Conservation (phyloP, 75 land plant genomes). For the Selaginella moellendorffii region DNA sequence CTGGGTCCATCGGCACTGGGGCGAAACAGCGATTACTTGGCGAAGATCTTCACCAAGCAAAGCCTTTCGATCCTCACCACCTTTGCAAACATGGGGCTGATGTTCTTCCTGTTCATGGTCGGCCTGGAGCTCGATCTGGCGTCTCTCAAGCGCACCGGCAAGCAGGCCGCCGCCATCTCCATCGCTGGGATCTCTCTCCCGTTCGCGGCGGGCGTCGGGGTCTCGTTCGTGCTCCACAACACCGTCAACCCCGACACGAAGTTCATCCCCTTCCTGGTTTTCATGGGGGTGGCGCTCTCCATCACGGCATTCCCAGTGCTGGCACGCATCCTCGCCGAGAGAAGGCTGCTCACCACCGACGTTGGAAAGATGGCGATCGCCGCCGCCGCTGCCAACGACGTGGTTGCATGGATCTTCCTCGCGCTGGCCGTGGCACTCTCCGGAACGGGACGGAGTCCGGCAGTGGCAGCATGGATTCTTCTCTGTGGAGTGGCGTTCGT, state of each 20-base stretch:
- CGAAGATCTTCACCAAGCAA: background rate
- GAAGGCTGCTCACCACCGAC: conserved; percentile 74
- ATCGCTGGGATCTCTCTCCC: conserved; percentile 52
- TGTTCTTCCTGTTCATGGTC: conserved; percentile 7
- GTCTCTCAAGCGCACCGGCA: conserved; percentile 25
- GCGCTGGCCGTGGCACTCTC: conserved; percentile 76
- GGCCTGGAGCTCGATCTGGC: conserved; percentile 4
- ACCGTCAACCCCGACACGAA: conserved; percentile 14
- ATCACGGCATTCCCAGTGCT: conserved; percentile 84
- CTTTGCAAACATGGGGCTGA: conserved; percentile 5
- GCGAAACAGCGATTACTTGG: background rate
- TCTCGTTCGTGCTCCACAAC: conserved; percentile 34
- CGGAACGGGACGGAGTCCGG: conserved; percentile 35
- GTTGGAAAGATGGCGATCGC: conserved; percentile 74
- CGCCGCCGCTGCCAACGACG: conserved; percentile 83
- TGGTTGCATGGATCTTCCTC: conserved; percentile 73
- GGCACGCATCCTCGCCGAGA: conserved; percentile 77
- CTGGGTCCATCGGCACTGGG: conserved; percentile 3
- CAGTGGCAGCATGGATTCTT: conserved; percentile 52
- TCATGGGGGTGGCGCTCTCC: conserved; percentile 83
- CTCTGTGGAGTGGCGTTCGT: conserved; percentile 44
- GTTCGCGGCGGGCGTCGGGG: conserved; percentile 45
- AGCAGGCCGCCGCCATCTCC: conserved; percentile 40
- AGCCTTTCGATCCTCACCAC: background rate
- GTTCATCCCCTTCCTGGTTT: conserved; percentile 42